Conservation (phyloP, 305 asterid genomes). For the Rubia peregrina region DNA sequence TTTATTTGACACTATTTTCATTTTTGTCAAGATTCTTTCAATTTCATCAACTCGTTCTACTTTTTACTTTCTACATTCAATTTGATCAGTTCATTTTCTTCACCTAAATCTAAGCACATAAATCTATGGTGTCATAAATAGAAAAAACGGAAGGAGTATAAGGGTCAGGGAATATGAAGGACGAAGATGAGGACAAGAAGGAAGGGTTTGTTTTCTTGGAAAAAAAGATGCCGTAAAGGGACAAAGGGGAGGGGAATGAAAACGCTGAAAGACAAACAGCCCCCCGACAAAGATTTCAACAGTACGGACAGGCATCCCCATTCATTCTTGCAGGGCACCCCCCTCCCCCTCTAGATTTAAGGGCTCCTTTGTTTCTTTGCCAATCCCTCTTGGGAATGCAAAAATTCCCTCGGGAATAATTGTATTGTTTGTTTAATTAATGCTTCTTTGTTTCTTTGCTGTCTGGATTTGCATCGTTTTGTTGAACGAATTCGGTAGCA, state of each 20-base stretch:
- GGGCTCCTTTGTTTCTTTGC: slow-evolving; percentile 24
- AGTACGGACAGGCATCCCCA: slow-evolving; percentile 22
- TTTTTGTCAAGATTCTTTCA: no score
- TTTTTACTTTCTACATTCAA: no score
- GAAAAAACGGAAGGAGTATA: no score
- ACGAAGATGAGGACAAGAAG: slow-evolving; percentile 29
- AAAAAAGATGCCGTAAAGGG: slow-evolving; percentile 16
- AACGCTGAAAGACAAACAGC: slow-evolving; percentile 21
- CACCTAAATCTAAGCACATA: no score
- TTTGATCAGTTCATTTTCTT: no score
- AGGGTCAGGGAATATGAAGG: slow-evolving; percentile 24
- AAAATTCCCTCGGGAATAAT: slow-evolving; percentile 19
- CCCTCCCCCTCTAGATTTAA: slow-evolving; percentile 22
- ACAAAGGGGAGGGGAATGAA: slow-evolving; percentile 18
- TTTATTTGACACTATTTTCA: no score
- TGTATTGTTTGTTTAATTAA: slow-evolving; percentile 11
- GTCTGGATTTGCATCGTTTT: neutral
- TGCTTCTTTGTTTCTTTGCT: neutral
- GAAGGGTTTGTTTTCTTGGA: slow-evolving; percentile 18
- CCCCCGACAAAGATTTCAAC: slow-evolving; percentile 37
- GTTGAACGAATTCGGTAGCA: neutral
- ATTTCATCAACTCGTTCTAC: no score
- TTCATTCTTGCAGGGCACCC: neutral
- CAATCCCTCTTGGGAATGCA: neutral
- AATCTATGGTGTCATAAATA: no score